Percentiles rank a stretch among this genome's conserved stretches.
Evolutionary conservation across 1,284 basidiomycete species (phyloP).

Genomic region (Melampsora americana): DNA sequence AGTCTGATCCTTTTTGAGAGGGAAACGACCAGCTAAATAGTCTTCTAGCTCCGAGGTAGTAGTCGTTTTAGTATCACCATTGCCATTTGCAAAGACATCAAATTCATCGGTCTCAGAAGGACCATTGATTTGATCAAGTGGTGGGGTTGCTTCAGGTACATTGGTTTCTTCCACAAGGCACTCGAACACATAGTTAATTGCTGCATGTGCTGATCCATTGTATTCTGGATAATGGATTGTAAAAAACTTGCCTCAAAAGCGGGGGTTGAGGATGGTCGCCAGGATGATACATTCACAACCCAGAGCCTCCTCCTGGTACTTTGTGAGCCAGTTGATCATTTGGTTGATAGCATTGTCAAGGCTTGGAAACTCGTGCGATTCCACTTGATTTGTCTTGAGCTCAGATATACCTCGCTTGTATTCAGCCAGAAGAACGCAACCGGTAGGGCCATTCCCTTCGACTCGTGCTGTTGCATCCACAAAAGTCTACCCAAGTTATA

Average conservation of each 20-base stretch:
- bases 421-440: no score
- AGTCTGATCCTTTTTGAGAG: not conserved
- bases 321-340: conserved; percentile 5
- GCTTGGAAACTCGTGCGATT: not conserved
- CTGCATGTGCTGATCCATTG: not conserved
- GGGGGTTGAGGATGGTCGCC: conserved; percentile 3
- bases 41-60: not conserved
- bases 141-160: not conserved
- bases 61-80: not conserved
- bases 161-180: not conserved
- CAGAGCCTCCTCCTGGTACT: conserved; percentile 1
- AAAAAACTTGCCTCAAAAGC: not conserved
- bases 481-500: not conserved
- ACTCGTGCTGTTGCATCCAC: not conserved
- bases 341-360: not conserved
- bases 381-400: no score
- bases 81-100: not conserved
- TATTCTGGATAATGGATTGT: conserved; percentile 1
- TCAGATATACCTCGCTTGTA: no score
- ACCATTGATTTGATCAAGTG: not conserved
- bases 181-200: not conserved
- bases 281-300: not conserved
- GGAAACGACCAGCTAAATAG: not conserved
- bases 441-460: not conserved
- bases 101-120: not conserved